phyloP scores from a whole-genome alignment of 2,329 filamentous ascomycete genomes.

The Elsinoe arachidis region DNA sequence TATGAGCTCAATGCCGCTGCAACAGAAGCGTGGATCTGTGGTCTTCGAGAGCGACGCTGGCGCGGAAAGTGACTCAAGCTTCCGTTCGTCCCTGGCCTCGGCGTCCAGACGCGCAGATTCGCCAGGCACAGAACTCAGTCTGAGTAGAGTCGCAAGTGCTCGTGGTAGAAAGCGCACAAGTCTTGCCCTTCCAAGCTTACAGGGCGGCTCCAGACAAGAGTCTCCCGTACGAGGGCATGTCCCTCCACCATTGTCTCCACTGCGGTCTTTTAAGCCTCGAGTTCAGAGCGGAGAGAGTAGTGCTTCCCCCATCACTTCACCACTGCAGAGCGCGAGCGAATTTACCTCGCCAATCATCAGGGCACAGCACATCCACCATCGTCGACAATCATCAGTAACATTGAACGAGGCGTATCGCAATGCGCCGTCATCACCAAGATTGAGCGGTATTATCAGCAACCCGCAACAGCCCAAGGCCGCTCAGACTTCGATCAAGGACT shows the following conservation, averaged over 20 bases:
- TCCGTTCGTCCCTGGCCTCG: conserved; percentile 70
- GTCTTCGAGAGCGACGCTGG: conserved; percentile 68
- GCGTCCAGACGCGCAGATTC: conserved; percentile 72
- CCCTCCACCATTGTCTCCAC: conserved; percentile 61
- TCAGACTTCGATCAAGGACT: conserved; percentile 95
- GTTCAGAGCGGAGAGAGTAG: conserved; percentile 56
- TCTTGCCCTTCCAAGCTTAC: conserved; percentile 62
- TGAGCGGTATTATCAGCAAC: conserved; percentile 66
- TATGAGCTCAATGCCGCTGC: conserved; percentile 49
- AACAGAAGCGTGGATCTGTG: conserved; percentile 63
- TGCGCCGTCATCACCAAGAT: conserved; percentile 66
- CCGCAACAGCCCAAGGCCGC: conserved; percentile 72
- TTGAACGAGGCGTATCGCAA: conserved; percentile 59
- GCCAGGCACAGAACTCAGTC: conserved; percentile 73
- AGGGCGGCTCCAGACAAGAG: conserved; percentile 70
- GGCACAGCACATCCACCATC: conserved; percentile 51
- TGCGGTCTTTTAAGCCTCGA: conserved; percentile 77
- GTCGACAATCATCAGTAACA: conserved; percentile 83
- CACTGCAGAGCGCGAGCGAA: conserved; percentile 74
- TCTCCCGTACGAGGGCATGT: conserved; percentile 68
- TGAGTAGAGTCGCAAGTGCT: conserved; percentile 68
- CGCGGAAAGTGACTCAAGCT: conserved; percentile 79
- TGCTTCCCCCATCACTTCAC: conserved; percentile 80
- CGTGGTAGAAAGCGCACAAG: conserved; percentile 80
- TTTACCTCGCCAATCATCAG: conserved; percentile 65